A percentile compares a stretch with the other conserved stretches of the same genome.
phyloP scores from a whole-genome alignment of 495 filamentous ascomycete species.

The Trichoderma asperelloides region DNA sequence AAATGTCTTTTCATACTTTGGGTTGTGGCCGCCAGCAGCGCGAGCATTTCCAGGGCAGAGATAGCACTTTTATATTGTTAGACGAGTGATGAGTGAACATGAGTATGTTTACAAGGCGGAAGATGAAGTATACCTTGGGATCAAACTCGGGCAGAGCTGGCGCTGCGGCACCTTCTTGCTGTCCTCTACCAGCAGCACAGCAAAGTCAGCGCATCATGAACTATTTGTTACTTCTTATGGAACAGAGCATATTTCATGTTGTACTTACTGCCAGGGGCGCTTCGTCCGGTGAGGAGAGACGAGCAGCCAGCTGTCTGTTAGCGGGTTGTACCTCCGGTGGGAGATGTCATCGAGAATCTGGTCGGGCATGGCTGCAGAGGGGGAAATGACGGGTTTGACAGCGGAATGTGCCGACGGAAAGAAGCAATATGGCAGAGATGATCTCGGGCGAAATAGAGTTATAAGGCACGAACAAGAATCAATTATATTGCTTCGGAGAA shows the following conservation, averaged over 20 bases:
- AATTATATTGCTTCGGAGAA: not conserved
- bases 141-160: constrained; percentile 74
- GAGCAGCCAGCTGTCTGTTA: constrained; percentile 81
- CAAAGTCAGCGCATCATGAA: not conserved
- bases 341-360: constrained; percentile 92
- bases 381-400: not conserved
- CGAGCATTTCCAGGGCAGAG: constrained; percentile 92
- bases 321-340: constrained; percentile 86
- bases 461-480: not conserved
- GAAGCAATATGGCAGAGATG: not conserved
- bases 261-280: constrained; percentile 92
- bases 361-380: constrained; percentile 35
- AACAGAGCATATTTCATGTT: not conserved
- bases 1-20: constrained; percentile 77
- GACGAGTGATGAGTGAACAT: constrained; percentile 9
- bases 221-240: no score
- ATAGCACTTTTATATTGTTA: constrained; percentile 55
- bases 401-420: not conserved
- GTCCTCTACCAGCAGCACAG: constrained; percentile 50
- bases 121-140: constrained; percentile 42
- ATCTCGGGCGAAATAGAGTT: not conserved
- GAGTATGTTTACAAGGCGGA: not conserved
- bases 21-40: constrained; percentile 84
- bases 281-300: constrained; percentile 95
- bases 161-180: constrained; percentile 76